These are phyloP conservation scores for Fusarium mundagurra DNA, from an alignment of 2,329 filamentous ascomycete species.

Conservation along the genomic window DNA sequence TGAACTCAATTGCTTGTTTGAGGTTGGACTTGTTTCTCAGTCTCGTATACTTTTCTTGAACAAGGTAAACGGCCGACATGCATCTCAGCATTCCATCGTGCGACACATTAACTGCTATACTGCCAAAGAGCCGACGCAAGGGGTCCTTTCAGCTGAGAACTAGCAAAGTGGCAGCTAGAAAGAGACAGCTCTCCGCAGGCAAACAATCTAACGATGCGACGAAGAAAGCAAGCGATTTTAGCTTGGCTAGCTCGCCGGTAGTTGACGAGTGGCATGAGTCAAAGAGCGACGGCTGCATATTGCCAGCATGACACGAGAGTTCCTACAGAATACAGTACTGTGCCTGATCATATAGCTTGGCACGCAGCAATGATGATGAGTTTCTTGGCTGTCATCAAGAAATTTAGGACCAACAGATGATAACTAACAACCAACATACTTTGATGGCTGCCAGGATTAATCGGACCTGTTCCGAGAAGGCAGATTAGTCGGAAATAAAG, in stretches of 20 bases:
- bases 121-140: slow-evolving; percentile 10
- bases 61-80: background rate
- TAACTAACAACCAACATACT: slow-evolving; percentile 19
- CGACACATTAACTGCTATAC: background rate
- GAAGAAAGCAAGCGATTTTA: background rate
- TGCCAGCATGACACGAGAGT: slow-evolving; percentile 10
- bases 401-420: slow-evolving; percentile 9
- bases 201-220: background rate
- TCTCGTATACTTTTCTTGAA: background rate
- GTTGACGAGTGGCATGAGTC: background rate
- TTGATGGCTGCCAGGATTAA: slow-evolving; percentile 11
- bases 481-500: slow-evolving; percentile 20
- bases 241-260: background rate
- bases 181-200: background rate
- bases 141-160: slow-evolving; percentile 1
- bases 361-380: background rate
- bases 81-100: background rate
- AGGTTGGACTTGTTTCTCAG: background rate
- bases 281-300: background rate
- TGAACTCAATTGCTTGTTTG: background rate
- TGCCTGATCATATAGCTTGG: slow-evolving; percentile 17
- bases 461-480: slow-evolving; percentile 25
- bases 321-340: background rate
- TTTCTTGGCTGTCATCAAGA: background rate
- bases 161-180: slow-evolving; percentile 5